A percentile compares a stretch with the other conserved stretches of the same genome.
Conservation (phyloP, 2,329 filamentous ascomycete genomes). For the Orbilia blumenaviensis region DNA sequence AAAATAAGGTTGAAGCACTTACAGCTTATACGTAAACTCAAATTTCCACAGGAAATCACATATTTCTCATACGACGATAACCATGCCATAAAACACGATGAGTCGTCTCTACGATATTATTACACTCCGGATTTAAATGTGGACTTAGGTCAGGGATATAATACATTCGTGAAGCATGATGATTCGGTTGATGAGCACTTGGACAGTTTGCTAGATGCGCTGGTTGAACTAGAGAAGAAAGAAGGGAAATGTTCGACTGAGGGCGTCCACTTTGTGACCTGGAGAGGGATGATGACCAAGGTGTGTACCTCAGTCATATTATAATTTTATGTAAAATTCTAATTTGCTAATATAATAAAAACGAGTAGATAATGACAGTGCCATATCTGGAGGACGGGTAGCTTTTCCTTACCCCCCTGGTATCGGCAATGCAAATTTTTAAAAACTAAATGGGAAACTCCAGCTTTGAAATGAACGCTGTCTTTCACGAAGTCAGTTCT, state of each 20-base stretch:
- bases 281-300: constrained; percentile 99
- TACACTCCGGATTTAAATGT: constrained; percentile 77
- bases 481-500: constrained; percentile 79
- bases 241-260: constrained; percentile 68
- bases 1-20: too few species aligned
- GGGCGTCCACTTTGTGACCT: constrained; percentile 84
- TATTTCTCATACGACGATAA: constrained; percentile 92
- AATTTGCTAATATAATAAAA: constrained; percentile 3
- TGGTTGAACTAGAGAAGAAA: constrained; percentile 76
- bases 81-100: constrained; percentile 78
- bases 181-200: constrained; percentile 86
- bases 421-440: too few species aligned
- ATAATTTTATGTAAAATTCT: background rate
- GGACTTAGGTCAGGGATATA: constrained; percentile 81
- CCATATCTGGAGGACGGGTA: constrained; percentile 83
- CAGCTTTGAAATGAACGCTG: constrained; percentile 96
- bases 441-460: constrained; percentile 13
- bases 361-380: constrained; percentile 78
- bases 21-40: too few species aligned
- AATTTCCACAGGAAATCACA: constrained; percentile 76
- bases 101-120: constrained; percentile 85
- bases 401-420: constrained; percentile 56
- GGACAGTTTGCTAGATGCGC: constrained; percentile 79
- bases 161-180: constrained; percentile 83
- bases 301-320: constrained; percentile 64